phyloP scores from a whole-genome alignment of 2,329 filamentous ascomycete genomes.

The Chaetomium sp. region DNA sequence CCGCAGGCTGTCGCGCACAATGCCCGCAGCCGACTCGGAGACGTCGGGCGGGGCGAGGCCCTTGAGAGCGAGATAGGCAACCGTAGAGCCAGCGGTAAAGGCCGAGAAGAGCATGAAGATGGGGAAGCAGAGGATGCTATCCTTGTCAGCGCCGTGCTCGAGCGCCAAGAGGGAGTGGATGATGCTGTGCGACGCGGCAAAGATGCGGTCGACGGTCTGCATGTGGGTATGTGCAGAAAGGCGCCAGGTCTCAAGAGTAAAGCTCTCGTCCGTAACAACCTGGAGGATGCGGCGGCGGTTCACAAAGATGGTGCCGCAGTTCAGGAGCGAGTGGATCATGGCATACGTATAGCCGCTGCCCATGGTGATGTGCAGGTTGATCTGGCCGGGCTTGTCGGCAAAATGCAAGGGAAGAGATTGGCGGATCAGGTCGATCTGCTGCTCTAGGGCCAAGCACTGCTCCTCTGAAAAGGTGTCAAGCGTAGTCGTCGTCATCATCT shows the following conservation, averaged over 20 bases:
- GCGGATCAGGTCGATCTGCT: constrained; percentile 50
- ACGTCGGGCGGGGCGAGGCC: constrained; percentile 50
- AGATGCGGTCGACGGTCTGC: constrained; percentile 49
- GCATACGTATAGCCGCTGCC: constrained; percentile 57
- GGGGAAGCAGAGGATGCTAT: constrained; percentile 53
- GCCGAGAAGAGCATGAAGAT: constrained; percentile 59
- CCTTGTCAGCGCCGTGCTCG: constrained; percentile 51
- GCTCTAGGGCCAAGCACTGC: constrained; percentile 44
- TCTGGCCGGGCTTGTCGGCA: constrained; percentile 54
- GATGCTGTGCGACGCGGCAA: constrained; percentile 53
- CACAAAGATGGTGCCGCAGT: constrained; percentile 55
- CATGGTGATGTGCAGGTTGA: constrained; percentile 58
- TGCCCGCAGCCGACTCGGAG: constrained; percentile 49
- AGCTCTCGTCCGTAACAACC: constrained; percentile 46
- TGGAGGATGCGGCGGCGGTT: constrained; percentile 54
- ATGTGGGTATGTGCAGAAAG: constrained; percentile 42
- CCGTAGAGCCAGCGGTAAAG: constrained; percentile 54
- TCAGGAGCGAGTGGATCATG: constrained; percentile 56
- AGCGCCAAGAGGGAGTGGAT: constrained; percentile 50
- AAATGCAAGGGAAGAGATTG: constrained; percentile 52
- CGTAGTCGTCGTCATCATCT: constrained; percentile 52
- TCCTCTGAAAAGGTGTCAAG: constrained; percentile 48
- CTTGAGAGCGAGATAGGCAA: constrained; percentile 57
- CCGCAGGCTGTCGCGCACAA: constrained; percentile 52
- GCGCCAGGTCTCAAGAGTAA: constrained; percentile 49